Evolutionary conservation across 2,329 filamentous ascomycete genomes (phyloP), one percentile per base, ranked within the genome.

Genomic region (Talaromyces sp.): DNA sequence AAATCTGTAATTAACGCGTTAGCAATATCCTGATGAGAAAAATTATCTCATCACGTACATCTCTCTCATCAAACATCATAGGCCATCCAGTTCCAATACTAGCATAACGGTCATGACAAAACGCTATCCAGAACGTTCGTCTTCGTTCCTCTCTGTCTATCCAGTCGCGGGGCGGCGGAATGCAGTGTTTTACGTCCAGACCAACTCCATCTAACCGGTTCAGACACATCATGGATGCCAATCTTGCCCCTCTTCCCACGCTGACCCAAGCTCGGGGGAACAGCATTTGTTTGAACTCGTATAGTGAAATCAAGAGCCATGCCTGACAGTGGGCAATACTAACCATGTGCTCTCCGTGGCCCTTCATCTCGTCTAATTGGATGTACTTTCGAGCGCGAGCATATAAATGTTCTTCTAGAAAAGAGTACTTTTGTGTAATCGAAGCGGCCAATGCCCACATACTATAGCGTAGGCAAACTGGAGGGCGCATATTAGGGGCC

Each of bases 41-140:
- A n/a, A 19, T 9, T 38, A 24, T 19, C 9, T 17, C 21, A 27
- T 24, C 10, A 56, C 81, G 74, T 68, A 86, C 84, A 72, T 99
- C 94, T 70, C 84, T 85, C 76, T 99, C 94, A 65, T 97, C 93
- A 58, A 97, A 85, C 0, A 85, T 87, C 90, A 97, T 93, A 0
- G 94, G 94, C 94, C 94, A 97, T 7, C 94, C 94, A 2, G 94
- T 97, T 35, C 94, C 94, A 60, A 97, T 94, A 69, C 92, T 97
- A 6, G 92, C 90, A 75, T 96, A 97, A 57, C 94, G 86, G 70
- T 97, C 94, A 64, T 92, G 80, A 67, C 88, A 91, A 70, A 96
- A 97, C 3, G 89, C 85, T 86, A 94, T 88, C 94, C 94, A 99
- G 67, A 97, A 97, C 0, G 92, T 96, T 65, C 94, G 84, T 57